Base-by-base conservation (phyloP, 1,284 basidiomycete species). In the Polyporus tsugae region DNA sequence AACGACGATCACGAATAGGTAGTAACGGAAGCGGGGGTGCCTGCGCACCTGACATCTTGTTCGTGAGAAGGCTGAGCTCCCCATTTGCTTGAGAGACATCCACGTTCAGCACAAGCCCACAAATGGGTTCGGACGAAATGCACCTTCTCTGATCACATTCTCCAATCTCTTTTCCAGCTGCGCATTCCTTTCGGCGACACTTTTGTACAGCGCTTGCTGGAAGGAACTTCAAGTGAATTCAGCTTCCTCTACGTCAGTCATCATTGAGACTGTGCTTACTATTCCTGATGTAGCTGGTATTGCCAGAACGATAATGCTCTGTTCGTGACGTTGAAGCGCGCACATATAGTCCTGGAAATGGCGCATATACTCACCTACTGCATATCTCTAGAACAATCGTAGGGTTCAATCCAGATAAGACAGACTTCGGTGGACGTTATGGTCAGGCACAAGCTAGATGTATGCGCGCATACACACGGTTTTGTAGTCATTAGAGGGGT, bases 271-370 rank as follows among this genome's bases (percentile, higher is more conserved):
- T 38, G 44, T 13, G 73, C 82, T 73, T 71, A 92, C 93, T 86
- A 89, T 81, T 95, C 93, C 81, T 95, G 93, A 71, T 93, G 91
- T 60, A 89, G 86, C 75, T 95, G 93, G 77, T 95, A 95, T 77
- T 94, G 92, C 94, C 94, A 95, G 78, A 95, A 95, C 9, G 92
- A 91, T 68, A 95, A 86, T 6, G 92, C 91, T 41, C 91, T 93
- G 69, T 19, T 29, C 7, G 22, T 17, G 13, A 4, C 33, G 35
- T n/a, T 33, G 36, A 39, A 13, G 10, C 58, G 42, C 49, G 63
- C 49, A 38, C 60, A 67, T 42, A 62, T 42, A 55, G 38, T 60
- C 39, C 11, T 3, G 4, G n/a, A 59, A 19, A 36, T 33, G 2
- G 57, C 36, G n/a, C n/a, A 42, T 41, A 29, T 19, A 52, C 84